Evolutionary conservation across 495 filamentous ascomycete species (phyloP).

Genomic region (Annulohypoxylon bovei): DNA sequence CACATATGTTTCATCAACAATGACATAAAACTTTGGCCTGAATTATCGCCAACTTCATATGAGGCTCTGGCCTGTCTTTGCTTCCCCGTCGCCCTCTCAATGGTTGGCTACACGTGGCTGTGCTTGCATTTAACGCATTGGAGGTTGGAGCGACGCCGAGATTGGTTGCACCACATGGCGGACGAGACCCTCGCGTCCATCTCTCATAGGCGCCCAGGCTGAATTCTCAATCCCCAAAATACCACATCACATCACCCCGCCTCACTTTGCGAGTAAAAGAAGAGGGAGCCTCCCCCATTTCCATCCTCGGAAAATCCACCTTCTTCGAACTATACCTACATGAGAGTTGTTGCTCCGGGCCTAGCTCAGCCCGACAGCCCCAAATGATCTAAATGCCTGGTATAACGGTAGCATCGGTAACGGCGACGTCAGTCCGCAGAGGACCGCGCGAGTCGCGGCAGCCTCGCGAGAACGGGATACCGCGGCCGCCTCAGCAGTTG

Average conservation of each 20-base stretch:
- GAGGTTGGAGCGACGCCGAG: conserved; percentile 18
- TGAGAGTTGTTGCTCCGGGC: neutral
- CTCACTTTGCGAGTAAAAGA: conserved; percentile 14
- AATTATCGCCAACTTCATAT: neutral
- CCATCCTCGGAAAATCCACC: neutral
- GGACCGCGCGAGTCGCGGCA: conserved; percentile 12
- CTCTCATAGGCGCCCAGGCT: conserved; percentile 37
- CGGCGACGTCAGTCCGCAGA: conserved; percentile 19
- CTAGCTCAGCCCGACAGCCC: neutral
- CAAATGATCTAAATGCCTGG: conserved; percentile 22
- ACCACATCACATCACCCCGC: conserved; percentile 37
- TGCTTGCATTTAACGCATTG: conserved; percentile 28
- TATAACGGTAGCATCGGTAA: conserved; percentile 23
- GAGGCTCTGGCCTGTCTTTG: conserved; percentile 13
- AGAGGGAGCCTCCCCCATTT: neutral
- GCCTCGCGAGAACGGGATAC: neutral
- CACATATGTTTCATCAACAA: neutral
- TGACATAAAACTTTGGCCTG: neutral
- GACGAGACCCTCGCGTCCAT: conserved; percentile 26
- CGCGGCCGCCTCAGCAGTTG: conserved; percentile 9
- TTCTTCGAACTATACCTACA: conserved; percentile 4
- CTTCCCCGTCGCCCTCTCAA: conserved; percentile 1
- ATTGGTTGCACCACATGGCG: conserved; percentile 34
- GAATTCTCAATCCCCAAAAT: conserved; percentile 29
- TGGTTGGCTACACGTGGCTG: conserved; percentile 41